Base-by-base conservation (phyloP, 345 rosid species). In the Populus euphratica region DNA sequence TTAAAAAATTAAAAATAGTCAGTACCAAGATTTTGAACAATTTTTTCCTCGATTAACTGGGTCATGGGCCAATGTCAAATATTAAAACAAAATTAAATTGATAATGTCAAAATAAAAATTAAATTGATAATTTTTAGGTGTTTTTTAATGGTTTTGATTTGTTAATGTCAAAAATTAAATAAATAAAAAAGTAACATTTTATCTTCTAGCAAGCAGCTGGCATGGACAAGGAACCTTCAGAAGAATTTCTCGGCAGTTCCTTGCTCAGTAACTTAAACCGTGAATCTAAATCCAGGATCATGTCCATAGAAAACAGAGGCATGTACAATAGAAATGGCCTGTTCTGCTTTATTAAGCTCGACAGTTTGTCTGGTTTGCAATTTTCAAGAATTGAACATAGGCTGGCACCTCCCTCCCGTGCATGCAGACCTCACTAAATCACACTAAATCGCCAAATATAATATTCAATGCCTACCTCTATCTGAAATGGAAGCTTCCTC, bases 331-430 rank as follows among this genome's bases (percentile, higher is more conserved):
- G 31, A 27, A 65, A 64, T 52, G 16, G 38, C 25, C n/a, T 9
- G 20, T 62, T 8, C 6, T 6, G 6, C 17, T 69, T 31, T 12
- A 31, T 9, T 38, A 73, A 50, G 66, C 49, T 56, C 47, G 25
- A 70, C 73, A 14, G 13, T 75, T 62, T 29, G 81, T 78, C 80
- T 78, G 23, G 47, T 72, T 65, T 31, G 11, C 47, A 54, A 43
- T 59, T 56, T 56, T 11, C 4, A 76, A 36, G 44, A 68, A 67
- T 23, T 77, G 72, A 47, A 54, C 68, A 66, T 81, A 76, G 76
- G 77, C 82, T 84, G 82, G 82, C 85, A 75, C 54, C 81, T 68
- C 29, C 17, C 68, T 49, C 80, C 75, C 80, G 31, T 81, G 85
- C 88, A 83, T 86, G 82, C 81, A 83, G 35, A 13, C 39, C 31